Percentiles rank a stretch among this genome's conserved stretches.
Evolutionary conservation across 2,329 filamentous ascomycete species (phyloP).

Genomic region (Colletotrichum destructivum): DNA sequence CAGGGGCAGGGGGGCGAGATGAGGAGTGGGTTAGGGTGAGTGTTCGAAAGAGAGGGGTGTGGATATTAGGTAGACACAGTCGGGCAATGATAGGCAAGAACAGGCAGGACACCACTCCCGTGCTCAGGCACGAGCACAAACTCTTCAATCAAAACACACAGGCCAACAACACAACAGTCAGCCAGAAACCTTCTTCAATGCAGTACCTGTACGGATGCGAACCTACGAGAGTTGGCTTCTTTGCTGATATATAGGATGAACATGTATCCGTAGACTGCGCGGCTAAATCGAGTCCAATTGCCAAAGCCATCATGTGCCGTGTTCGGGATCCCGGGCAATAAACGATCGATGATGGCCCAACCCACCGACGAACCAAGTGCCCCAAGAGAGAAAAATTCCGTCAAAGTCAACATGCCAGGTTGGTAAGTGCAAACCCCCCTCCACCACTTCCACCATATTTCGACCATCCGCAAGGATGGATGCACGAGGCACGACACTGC

Average conservation of each 20-base stretch:
- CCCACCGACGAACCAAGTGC: neutral
- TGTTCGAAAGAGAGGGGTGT: conserved; percentile 1
- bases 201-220: neutral
- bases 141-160: conserved; percentile 3
- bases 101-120: neutral
- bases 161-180: conserved; percentile 16
- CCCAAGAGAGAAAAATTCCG: neutral
- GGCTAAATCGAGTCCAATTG: neutral
- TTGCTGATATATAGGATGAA: conserved; percentile 7
- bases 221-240: neutral
- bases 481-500: neutral
- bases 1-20: conserved; percentile 39
- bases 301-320: neutral
- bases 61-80: no score
- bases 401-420: conserved; percentile 19
- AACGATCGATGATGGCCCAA: neutral
- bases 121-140: neutral
- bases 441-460: neutral
- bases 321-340: neutral
- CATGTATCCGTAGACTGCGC: neutral
- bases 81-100: neutral
- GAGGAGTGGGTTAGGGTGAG: conserved; percentile 22
- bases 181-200: conserved; percentile 6
- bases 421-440: conserved; percentile 30
- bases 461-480: neutral